phyloP scores from a whole-genome alignment of 148 eudicot genomes.

The Selenicereus undatus region DNA sequence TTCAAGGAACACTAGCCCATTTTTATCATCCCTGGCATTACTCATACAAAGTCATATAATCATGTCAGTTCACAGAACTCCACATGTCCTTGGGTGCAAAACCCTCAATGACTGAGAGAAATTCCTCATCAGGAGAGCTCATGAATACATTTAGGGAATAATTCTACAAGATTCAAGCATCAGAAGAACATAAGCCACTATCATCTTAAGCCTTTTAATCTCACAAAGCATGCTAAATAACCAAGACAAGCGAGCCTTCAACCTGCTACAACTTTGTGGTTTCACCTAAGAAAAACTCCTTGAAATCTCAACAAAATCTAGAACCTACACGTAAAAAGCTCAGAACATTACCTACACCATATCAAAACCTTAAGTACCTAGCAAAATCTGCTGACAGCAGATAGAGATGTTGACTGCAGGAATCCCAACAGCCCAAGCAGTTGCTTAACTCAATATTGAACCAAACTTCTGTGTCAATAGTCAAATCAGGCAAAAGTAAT shows the following conservation, averaged over 20 bases:
- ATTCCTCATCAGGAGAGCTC: not conserved
- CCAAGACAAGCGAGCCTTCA: not conserved
- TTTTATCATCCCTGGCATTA: not conserved
- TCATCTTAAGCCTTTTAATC: not conserved
- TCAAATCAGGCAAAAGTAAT: not conserved
- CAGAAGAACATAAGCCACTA: not conserved
- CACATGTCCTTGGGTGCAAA: conserved; percentile 1
- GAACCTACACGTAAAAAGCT: not conserved
- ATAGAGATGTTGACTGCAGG: not conserved
- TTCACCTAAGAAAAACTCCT: conserved; percentile 2
- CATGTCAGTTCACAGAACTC: not conserved
- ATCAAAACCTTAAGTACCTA: not conserved
- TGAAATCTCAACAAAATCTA: not conserved
- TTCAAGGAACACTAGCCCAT: not conserved
- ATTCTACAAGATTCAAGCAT: too few relatives aligned
- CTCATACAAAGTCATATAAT: not conserved
- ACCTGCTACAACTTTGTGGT: not conserved
- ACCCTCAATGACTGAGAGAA: not conserved
- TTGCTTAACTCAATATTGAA: not conserved
- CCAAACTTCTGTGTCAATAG: not conserved
- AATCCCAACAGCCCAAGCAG: conserved; percentile 1
- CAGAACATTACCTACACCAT: not conserved
- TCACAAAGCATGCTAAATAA: not conserved
- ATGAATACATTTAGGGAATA: too few relatives aligned
- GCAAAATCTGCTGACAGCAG: not conserved